Conservation (phyloP, 2,329 filamentous ascomycete species). For the Sphaerulina populicola region DNA sequence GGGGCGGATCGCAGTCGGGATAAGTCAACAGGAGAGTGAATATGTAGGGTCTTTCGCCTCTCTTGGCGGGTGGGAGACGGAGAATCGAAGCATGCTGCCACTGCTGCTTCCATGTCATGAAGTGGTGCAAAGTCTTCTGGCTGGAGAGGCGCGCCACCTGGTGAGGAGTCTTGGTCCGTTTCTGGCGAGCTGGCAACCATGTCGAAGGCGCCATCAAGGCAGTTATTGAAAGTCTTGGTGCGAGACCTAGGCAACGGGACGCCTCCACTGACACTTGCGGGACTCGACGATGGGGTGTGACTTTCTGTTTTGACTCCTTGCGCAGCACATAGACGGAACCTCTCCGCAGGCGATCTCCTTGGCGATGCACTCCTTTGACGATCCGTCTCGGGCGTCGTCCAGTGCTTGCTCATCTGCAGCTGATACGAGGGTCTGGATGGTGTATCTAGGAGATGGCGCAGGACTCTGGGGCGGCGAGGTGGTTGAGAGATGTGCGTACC, state of each 20-base stretch:
- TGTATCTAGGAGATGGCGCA: conserved; percentile 1
- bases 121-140: neutral
- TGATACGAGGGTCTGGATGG: conserved; percentile 5
- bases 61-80: neutral
- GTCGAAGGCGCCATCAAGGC: neutral
- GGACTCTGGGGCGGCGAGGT: neutral
- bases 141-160: neutral
- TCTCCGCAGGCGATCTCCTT: neutral
- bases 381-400: neutral
- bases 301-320: neutral
- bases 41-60: conserved; percentile 9
- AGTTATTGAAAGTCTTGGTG: neutral
- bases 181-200: neutral
- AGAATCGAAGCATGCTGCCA: conserved; percentile 1
- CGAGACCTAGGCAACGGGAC: neutral
- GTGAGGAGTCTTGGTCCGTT: neutral
- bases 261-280: neutral
- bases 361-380: conserved; percentile 3
- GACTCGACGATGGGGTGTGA: neutral
- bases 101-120: conserved; percentile 9
- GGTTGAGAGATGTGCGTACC: conserved; percentile 2
- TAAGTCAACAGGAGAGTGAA: neutral
- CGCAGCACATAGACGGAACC: neutral
- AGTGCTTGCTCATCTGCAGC: conserved; percentile 10
- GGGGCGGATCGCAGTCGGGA: neutral